These are phyloP conservation scores for Jaminaea rosea DNA, from an alignment of 1,284 basidiomycete species.

Conservation along the genomic window DNA sequence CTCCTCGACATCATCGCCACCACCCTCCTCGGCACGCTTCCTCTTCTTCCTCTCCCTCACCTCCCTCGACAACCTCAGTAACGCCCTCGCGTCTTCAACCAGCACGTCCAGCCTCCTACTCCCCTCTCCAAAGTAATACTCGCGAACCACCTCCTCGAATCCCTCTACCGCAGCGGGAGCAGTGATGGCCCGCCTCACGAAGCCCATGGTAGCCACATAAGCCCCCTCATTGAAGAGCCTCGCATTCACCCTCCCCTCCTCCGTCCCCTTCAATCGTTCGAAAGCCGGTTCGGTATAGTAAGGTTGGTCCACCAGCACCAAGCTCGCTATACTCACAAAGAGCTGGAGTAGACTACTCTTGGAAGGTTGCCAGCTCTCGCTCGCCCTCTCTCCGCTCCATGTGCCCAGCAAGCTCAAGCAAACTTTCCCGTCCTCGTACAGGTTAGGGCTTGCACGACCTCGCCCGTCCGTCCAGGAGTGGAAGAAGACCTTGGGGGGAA, in stretches of 20 bases:
- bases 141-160: slow-evolving; percentile 63
- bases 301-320: slow-evolving; percentile 84
- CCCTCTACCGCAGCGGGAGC: slow-evolving; percentile 63
- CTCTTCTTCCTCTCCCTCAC: background rate
- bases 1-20: slow-evolving; percentile 6
- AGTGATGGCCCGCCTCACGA: slow-evolving; percentile 75
- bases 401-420: slow-evolving; percentile 84
- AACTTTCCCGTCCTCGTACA: slow-evolving; percentile 92
- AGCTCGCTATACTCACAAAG: slow-evolving; percentile 82
- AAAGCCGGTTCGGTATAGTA: slow-evolving; percentile 48
- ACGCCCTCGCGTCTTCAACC: background rate
- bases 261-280: slow-evolving; percentile 54
- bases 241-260: slow-evolving; percentile 71
- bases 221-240: slow-evolving; percentile 77
- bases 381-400: slow-evolving; percentile 60
- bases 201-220: slow-evolving; percentile 77
- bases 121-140: slow-evolving; percentile 55
- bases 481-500: slow-evolving; percentile 80
- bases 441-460: slow-evolving; percentile 63
- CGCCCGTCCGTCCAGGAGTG: slow-evolving; percentile 88
- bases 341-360: slow-evolving; percentile 77
- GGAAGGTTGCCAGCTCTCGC: slow-evolving; percentile 53
- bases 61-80: too few species aligned
- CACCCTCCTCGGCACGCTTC: background rate
- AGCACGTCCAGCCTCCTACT: background rate